phyloP scores from a whole-genome alignment of 148 eudicot genomes.

The Bassia scoparia region DNA sequence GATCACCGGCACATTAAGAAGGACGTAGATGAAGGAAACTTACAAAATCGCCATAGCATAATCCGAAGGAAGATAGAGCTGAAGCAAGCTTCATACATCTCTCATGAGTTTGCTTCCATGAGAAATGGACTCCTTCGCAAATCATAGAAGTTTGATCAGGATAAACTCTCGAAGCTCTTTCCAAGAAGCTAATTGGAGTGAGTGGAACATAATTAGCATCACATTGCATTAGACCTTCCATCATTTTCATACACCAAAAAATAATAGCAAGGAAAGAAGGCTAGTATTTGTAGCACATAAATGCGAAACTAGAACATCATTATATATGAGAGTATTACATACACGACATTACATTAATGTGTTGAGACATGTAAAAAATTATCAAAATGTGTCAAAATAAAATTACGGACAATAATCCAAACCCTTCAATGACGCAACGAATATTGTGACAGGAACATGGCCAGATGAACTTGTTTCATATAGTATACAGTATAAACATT shows the following conservation, averaged over 20 bases:
- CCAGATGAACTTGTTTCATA: neutral
- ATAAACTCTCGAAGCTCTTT: constrained; percentile 5
- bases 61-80: constrained; percentile 6
- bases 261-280: too few species aligned
- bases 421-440: neutral
- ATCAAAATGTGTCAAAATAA: neutral
- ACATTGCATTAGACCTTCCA: constrained; percentile 22
- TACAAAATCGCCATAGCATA: constrained; percentile 15
- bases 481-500: neutral
- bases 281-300: too few species aligned
- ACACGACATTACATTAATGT: too few species aligned
- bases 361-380: too few species aligned
- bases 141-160: neutral
- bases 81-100: constrained; percentile 16
- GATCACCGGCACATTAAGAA: too few species aligned
- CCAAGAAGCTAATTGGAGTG: constrained; percentile 19
- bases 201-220: constrained; percentile 13
- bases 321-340: too few species aligned
- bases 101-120: constrained; percentile 17
- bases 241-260: neutral
- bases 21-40: neutral
- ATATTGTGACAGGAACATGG: neutral
- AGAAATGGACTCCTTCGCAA: neutral
- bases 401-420: neutral
- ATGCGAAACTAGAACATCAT: too few species aligned